Evolutionary conservation across 1,139 yeast genomes (phyloP), one percentile per base, ranked within the genome.

Genomic region (Geotrichum restrictum): DNA sequence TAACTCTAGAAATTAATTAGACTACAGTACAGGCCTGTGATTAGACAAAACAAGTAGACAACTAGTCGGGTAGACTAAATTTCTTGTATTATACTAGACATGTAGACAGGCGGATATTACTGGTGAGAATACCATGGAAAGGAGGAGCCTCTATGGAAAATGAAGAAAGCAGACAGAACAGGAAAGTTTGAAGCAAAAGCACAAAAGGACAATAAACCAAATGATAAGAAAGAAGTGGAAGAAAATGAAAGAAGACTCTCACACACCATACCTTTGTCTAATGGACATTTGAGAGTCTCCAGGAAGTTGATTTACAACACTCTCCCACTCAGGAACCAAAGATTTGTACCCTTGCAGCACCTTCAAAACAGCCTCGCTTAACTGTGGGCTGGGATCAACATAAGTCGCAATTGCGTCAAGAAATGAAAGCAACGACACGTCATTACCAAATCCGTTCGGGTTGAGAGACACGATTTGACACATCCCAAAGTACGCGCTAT

Each of bases 401-500:
- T 86, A 88, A 59, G 74, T 74, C 0, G 83, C 88, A 51, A 88
- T 77, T 53, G 89, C 79, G 48, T 79, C 79, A 39, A 87, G 69
- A 58, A 88, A 82, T 44, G 74, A 70, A 36, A 80, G 74, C 56
- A 87, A 72, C 50, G 75, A 75, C 50, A 70, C 72, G 56, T 72
- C 76, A 14, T 75, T 68, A 0, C 81, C 79, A 51, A 87, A 72
- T 0, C 84, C 87, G 45, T 79, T 77, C 1, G 96, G 95, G 64
- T 85, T 84, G 21, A 72, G 69, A 44, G 77, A 73, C 19, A 88
- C 75, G 38, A 80, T 76, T 55, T 77, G 77, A 62, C 88, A 76
- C 82, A 88, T 83, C 2, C 96, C 96, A 56, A 76, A 75, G 66
- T 84, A 85, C 1, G 91, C 83, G 3, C 88, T 77, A 61, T 85